phyloP scores from a whole-genome alignment of 306 rosid genomes.

The Abrus precatorius region DNA sequence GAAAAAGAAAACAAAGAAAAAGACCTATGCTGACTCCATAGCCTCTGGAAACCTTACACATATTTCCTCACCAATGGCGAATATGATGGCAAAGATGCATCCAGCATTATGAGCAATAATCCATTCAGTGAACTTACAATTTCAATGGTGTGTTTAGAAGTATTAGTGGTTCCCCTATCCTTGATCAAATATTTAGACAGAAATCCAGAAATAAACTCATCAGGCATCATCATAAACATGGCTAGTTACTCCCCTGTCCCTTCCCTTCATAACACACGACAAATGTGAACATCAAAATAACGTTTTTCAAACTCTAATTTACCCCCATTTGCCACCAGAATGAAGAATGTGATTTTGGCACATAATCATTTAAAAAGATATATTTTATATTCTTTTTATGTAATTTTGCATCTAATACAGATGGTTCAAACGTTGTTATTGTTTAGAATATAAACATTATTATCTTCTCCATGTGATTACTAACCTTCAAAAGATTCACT shows the following conservation, averaged over 20 bases:
- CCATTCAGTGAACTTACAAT: background rate
- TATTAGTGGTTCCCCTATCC: background rate
- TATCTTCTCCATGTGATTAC: conserved; percentile 44
- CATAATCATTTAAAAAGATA: conserved; percentile 19
- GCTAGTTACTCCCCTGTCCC: background rate
- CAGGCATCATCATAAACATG: background rate
- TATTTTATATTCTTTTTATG: background rate
- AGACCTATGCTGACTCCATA: conserved; percentile 20
- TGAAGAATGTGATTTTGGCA: background rate
- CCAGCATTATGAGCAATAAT: conserved; percentile 28
- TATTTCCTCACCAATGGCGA: conserved; percentile 22
- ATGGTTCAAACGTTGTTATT: conserved; percentile 25
- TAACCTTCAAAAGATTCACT: conserved; percentile 94
- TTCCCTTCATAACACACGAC: background rate
- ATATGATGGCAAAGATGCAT: conserved; percentile 9
- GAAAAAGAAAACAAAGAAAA: background rate
- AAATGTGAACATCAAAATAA: conserved; percentile 19
- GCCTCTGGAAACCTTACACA: conserved; percentile 14
- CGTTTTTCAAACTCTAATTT: background rate
- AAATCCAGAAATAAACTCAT: too few species aligned
- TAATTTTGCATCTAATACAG: conserved; percentile 12
- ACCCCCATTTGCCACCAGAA: background rate
- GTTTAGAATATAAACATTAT: conserved; percentile 17
- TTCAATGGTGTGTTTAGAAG: background rate
- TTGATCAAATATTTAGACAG: too few species aligned